Evolutionary conservation across 2,329 filamentous ascomycete genomes (phyloP), one percentile per base, ranked within the genome.

Genomic region (Penicillium sp.): DNA sequence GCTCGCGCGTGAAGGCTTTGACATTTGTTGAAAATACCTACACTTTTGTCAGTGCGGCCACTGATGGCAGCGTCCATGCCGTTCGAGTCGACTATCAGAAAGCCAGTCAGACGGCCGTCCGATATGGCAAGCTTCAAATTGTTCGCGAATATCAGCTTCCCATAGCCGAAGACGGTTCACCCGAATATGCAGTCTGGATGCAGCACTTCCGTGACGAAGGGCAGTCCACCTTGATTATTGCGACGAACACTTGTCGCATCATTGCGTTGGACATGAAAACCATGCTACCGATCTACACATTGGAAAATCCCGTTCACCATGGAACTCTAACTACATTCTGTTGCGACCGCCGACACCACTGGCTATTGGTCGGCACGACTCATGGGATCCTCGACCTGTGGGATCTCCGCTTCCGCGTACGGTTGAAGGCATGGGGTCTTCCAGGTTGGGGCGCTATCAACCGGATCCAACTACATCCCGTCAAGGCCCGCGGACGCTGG

Each of bases 1-100:
- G 83, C 2, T 79, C 83, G 0, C 85, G 81, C 52, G 85, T 97
- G 2, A 83, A 88, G 28, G 84, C 87, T 13, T 69, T 98, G 21
- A 90, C 88, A 59, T 97, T 98, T 64, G 81, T 98, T 34, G 90
- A 97, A 63, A 87, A 89, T 57, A 95, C 90, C 0, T 89, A 97
- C 66, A 90, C 87, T 21, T 97, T 98, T 64, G 78, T 95, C 53
- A 95, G 87, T 63, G 93, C 88, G 45, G 90, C 87, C 5, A 88
- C 81, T 41, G 90, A 98, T 66, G 93, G 93, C 21, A 91, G 84
- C 59, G 83, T 98, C 9, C 85, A 95, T 63, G 87, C 94, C 2
- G 85, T 96, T 53, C 88, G 88, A 63, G 83, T 95, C n/a, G 82
- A 86, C 52, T 82, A 82, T 55, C 70, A 76, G 17, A 78, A 78